These are phyloP conservation scores for Rutstroemia sp. DNA, from an alignment of 2,329 filamentous ascomycete species.

Conservation along the genomic window DNA sequence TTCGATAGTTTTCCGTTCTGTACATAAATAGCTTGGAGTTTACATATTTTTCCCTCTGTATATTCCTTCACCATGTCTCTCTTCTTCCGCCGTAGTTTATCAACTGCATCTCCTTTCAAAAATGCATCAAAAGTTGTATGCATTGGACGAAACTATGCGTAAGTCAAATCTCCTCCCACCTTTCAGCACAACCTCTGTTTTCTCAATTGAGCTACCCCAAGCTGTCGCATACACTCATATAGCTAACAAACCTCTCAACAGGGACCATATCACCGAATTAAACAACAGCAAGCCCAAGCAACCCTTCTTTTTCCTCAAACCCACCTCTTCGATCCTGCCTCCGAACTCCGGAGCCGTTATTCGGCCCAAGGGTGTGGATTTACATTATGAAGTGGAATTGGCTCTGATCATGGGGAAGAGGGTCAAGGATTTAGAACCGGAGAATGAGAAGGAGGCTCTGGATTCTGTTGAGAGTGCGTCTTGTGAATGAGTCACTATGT, in stretches of 20 bases:
- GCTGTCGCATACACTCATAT: background rate
- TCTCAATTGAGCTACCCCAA: constrained; percentile 1
- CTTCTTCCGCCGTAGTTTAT: constrained; percentile 25
- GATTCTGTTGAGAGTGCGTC: constrained; percentile 70
- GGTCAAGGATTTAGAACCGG: constrained; percentile 65
- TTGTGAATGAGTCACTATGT: background rate
- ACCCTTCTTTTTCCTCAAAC: constrained; percentile 99
- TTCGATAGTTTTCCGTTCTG: background rate
- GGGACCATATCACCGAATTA: constrained; percentile 89
- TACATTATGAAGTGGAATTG: constrained; percentile 95
- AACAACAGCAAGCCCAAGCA: constrained; percentile 83
- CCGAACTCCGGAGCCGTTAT: constrained; percentile 74
- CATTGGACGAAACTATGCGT: constrained; percentile 96
- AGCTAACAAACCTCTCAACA: constrained; percentile 29
- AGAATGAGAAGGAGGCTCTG: constrained; percentile 68
- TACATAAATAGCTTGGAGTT: background rate
- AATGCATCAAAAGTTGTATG: constrained; percentile 59
- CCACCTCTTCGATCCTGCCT: constrained; percentile 74
- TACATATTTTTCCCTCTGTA: background rate
- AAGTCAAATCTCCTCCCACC: constrained; percentile 31
- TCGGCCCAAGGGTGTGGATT: constrained; percentile 70
- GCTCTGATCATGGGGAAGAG: constrained; percentile 81
- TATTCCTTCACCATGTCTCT: constrained; percentile 21
- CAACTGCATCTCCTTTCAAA: constrained; percentile 39
- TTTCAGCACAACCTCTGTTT: background rate